A percentile compares a stretch with the other conserved stretches of the same genome.
phyloP scores from a whole-genome alignment of 371 early-diverging fungal genomes.

The Mortierella sp. region DNA sequence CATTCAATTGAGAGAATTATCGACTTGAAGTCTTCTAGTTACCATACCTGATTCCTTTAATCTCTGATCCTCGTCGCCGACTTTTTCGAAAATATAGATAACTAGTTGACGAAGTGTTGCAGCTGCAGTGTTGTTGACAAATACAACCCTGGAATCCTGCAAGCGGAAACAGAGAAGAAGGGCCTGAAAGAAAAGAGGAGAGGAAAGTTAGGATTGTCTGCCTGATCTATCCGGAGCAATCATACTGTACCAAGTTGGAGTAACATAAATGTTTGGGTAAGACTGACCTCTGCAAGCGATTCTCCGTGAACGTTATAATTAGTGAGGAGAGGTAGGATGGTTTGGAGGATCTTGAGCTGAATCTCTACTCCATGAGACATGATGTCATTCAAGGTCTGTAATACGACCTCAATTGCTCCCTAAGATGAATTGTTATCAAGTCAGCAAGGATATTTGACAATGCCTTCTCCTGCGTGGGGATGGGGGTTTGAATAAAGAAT shows the following conservation, averaged over 20 bases:
- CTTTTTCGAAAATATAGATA: constrained; percentile 94
- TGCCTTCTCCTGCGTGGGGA: background rate
- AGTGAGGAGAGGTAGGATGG: constrained; percentile 88
- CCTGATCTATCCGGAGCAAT: background rate
- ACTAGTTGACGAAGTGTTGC: constrained; percentile 95
- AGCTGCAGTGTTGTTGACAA: constrained; percentile 95
- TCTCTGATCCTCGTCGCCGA: constrained; percentile 74
- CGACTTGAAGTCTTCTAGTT: no score
- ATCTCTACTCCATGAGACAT: constrained; percentile 83
- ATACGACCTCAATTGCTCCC: constrained; percentile 75
- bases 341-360: constrained; percentile 95
- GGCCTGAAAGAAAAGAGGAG: constrained; percentile 65
- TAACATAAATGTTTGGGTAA: background rate
- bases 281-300: constrained; percentile 81
- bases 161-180: constrained; percentile 90
- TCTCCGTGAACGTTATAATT: constrained; percentile 87
- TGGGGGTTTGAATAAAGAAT: background rate
- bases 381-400: constrained; percentile 82
- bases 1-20: background rate
- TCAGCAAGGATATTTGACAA: background rate
- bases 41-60: constrained; percentile 59
- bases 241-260: background rate
- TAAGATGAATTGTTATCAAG: constrained; percentile 33
- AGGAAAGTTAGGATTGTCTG: background rate
- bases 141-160: constrained; percentile 87